Conservation (phyloP, 2,329 filamentous ascomycete species). For the Diaporthe sp. region DNA sequence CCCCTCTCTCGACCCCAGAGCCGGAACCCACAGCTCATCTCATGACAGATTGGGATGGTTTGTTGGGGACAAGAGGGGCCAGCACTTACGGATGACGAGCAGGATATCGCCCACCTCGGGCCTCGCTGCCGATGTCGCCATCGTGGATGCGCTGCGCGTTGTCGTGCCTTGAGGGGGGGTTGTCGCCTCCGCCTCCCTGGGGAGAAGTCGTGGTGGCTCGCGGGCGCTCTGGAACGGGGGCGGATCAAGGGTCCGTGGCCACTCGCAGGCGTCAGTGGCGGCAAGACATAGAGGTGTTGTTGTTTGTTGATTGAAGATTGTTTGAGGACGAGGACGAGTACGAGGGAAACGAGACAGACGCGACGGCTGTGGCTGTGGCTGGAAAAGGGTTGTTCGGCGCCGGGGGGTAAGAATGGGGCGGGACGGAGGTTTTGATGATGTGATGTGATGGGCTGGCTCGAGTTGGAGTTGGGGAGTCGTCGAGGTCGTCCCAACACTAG, state of each 20-base stretch:
- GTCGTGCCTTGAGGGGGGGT: conserved; percentile 35
- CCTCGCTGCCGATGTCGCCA: conserved; percentile 55
- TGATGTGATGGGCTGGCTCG: conserved; percentile 14
- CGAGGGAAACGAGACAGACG: conserved; percentile 10
- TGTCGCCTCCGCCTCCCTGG: conserved; percentile 13
- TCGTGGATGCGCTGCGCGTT: conserved; percentile 42
- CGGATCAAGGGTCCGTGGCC: conserved; percentile 37
- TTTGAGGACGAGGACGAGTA: not conserved
- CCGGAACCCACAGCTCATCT: conserved; percentile 43
- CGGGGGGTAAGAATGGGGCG: conserved; percentile 6
- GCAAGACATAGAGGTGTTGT: conserved; percentile 40
- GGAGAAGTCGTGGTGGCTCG: conserved; percentile 58
- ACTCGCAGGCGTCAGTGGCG: conserved; percentile 38
- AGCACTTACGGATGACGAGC: conserved; percentile 78
- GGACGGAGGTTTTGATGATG: conserved; percentile 23
- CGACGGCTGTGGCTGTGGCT: conserved; percentile 20
- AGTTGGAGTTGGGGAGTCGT: conserved; percentile 11
- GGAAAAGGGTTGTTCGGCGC: conserved; percentile 28
- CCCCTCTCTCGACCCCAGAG: conserved; percentile 30
- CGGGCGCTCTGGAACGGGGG: conserved; percentile 24
- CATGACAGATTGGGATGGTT: conserved; percentile 37
- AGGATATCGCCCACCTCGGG: conserved; percentile 77
- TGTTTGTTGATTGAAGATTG: conserved; percentile 29
- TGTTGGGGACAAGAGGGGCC: conserved; percentile 23
- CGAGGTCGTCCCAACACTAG: conserved; percentile 11